Evolutionary conservation across 306 rosid species (phyloP).

Genomic region (Morella rubra): DNA sequence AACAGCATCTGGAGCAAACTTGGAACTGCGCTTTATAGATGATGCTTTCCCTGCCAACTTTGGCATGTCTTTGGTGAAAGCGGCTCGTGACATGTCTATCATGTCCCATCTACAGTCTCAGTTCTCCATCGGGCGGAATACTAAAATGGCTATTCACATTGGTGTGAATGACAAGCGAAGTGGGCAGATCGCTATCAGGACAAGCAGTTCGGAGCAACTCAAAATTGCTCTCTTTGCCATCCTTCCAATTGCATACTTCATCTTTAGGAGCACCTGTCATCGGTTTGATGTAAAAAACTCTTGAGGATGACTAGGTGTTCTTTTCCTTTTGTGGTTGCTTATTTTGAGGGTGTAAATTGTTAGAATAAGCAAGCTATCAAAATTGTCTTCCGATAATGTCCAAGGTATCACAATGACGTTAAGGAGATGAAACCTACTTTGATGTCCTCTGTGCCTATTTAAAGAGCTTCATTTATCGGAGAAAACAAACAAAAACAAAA

Average conservation of each 20-base stretch:
- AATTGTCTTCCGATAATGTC: not conserved
- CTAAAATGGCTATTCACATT: conserved; percentile 17
- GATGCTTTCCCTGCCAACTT: conserved; percentile 22
- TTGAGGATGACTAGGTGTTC: not conserved
- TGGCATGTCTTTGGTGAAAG: conserved; percentile 29
- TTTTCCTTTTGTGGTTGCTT: not conserved
- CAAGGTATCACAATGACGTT: not conserved
- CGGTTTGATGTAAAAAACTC: conserved; percentile 9
- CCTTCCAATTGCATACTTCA: conserved; percentile 26
- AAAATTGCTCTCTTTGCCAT: conserved; percentile 26
- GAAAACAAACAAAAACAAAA: not conserved
- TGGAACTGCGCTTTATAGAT: conserved; percentile 21
- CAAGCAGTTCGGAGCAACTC: conserved; percentile 27
- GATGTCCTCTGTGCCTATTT: not conserved
- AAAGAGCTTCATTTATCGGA: too few species aligned
- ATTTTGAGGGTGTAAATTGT: not conserved
- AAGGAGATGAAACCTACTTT: not conserved
- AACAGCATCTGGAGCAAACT: conserved; percentile 27
- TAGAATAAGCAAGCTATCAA: not conserved
- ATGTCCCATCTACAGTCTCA: conserved; percentile 15
- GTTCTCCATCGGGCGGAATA: conserved; percentile 22
- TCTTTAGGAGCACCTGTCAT: conserved; percentile 14
- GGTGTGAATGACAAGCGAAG: conserved; percentile 25
- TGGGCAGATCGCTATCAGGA: conserved; percentile 21
- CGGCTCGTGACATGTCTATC: conserved; percentile 18